Percentiles rank a stretch among this genome's conserved stretches.
Evolutionary conservation across 2,329 filamentous ascomycete genomes (phyloP).

Genomic region (Phaeosphaeriaceae sp.): DNA sequence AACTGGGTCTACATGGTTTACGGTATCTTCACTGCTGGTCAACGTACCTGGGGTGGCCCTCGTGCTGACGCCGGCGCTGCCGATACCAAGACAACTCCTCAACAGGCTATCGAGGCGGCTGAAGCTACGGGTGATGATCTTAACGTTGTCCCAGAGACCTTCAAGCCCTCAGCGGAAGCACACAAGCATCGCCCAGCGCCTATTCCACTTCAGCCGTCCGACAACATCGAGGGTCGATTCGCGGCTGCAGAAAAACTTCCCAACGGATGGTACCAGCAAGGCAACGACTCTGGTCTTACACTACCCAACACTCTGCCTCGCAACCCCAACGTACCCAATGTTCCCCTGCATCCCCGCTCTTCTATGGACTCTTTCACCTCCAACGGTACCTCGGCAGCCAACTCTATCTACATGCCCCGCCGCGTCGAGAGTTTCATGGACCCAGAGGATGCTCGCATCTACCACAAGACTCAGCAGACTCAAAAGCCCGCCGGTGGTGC

Average conservation of each 20-base stretch:
- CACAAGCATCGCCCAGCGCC: conserved; percentile 56
- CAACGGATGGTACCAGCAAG: conserved; percentile 72
- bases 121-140: conserved; percentile 82
- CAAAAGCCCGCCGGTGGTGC: conserved; percentile 55
- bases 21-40: conserved; percentile 91
- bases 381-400: conserved; percentile 57
- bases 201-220: conserved; percentile 73
- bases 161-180: conserved; percentile 64
- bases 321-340: conserved; percentile 53
- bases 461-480: conserved; percentile 68
- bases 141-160: conserved; percentile 87
- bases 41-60: conserved; percentile 94
- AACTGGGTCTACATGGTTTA: conserved; percentile 99
- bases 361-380: conserved; percentile 73
- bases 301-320: conserved; percentile 56
- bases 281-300: conserved; percentile 71
- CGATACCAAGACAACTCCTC: conserved; percentile 75
- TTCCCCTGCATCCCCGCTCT: conserved; percentile 61
- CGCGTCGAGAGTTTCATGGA: conserved; percentile 78
- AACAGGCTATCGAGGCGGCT: conserved; percentile 83
- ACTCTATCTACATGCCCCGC: conserved; percentile 70
- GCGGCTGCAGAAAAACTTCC: conserved; percentile 71
- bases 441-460: conserved; percentile 76
- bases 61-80: conserved; percentile 86
- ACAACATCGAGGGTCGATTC: conserved; percentile 79